Evolutionary conservation across 768 basidiomycete genomes (phyloP).

Genomic region (Boletus bicolor): DNA sequence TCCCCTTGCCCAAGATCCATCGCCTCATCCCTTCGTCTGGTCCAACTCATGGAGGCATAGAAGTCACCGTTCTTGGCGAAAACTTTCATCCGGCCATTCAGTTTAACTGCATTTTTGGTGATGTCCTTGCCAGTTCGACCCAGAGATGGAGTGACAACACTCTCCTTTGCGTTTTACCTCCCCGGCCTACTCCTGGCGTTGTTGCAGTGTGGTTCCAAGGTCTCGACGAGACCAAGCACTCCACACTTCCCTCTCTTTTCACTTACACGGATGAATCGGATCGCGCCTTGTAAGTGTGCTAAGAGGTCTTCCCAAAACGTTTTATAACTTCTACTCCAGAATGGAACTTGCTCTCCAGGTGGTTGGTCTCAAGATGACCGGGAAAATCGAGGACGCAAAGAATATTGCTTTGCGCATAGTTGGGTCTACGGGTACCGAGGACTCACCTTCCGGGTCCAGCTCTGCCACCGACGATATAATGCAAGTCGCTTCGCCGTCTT

Average conservation of each 20-base stretch:
- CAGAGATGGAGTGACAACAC: slow-evolving; percentile 93
- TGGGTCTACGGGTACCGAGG: slow-evolving; percentile 60
- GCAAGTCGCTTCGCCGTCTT: slow-evolving; percentile 47
- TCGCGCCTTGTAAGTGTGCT: slow-evolving; percentile 67
- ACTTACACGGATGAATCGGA: slow-evolving; percentile 92
- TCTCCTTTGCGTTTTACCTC: slow-evolving; percentile 87
- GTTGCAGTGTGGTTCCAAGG: slow-evolving; percentile 91
- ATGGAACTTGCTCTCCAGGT: slow-evolving; percentile 97
- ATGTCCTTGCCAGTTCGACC: slow-evolving; percentile 74
- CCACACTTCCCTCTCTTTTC: slow-evolving; percentile 61
- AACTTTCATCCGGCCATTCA: slow-evolving; percentile 78
- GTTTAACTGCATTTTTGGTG: slow-evolving; percentile 83
- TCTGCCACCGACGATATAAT: slow-evolving; percentile 43
- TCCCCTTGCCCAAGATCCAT: slow-evolving; percentile 72
- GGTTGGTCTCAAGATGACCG: slow-evolving; percentile 95
- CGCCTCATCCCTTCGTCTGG: slow-evolving; percentile 81
- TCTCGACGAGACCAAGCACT: slow-evolving; percentile 57
- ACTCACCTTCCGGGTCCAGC: slow-evolving; percentile 35
- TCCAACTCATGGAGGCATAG: slow-evolving; percentile 89
- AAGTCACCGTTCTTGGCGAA: slow-evolving; percentile 89
- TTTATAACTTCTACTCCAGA: slow-evolving; percentile 39
- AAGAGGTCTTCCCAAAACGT: slow-evolving; percentile 1
- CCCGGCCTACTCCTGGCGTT: slow-evolving; percentile 73
- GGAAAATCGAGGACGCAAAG: slow-evolving; percentile 89
- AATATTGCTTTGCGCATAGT: slow-evolving; percentile 93